Conservation (phyloP, 768 basidiomycete species). For the Chalciporus chontae region DNA sequence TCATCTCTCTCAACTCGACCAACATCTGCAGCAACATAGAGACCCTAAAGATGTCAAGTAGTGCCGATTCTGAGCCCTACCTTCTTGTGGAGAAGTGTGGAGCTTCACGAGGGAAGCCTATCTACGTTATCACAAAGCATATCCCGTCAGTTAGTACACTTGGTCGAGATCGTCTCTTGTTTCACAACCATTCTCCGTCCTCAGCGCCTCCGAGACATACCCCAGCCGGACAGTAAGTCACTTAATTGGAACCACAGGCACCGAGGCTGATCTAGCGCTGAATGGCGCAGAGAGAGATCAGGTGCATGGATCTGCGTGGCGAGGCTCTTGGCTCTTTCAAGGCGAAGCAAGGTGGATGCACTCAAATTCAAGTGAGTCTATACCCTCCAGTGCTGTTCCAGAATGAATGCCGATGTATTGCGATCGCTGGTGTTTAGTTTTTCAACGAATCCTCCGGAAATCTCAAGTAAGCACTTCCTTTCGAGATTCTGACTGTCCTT, state of each 20-base stretch:
- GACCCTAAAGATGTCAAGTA: constrained; percentile 20
- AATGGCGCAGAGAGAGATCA: constrained; percentile 36
- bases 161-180: constrained; percentile 6
- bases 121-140: constrained; percentile 42
- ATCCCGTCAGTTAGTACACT: constrained; percentile 34
- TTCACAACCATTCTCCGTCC: constrained; percentile 15
- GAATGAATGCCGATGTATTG: constrained; percentile 6
- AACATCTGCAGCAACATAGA: constrained; percentile 8
- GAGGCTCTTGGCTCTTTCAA: constrained; percentile 41
- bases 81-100: constrained; percentile 42
- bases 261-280: constrained; percentile 12
- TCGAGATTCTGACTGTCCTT: constrained; percentile 1
- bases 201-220: constrained; percentile 32
- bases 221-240: constrained; percentile 31
- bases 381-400: background rate
- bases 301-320: constrained; percentile 41
- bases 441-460: constrained; percentile 37
- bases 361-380: constrained; percentile 38
- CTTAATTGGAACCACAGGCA: background rate
- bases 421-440: constrained; percentile 24
- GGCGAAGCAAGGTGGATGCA: constrained; percentile 37
- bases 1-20: constrained; percentile 17
- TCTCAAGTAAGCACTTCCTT: constrained; percentile 32
- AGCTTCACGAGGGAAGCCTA: constrained; percentile 38
- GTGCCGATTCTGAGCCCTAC: constrained; percentile 28